Percentiles rank a stretch among this genome's conserved stretches.
These are phyloP conservation scores for Leersia perrieri DNA, from an alignment of 176 grass and related monocot species.

Conservation along the genomic window DNA sequence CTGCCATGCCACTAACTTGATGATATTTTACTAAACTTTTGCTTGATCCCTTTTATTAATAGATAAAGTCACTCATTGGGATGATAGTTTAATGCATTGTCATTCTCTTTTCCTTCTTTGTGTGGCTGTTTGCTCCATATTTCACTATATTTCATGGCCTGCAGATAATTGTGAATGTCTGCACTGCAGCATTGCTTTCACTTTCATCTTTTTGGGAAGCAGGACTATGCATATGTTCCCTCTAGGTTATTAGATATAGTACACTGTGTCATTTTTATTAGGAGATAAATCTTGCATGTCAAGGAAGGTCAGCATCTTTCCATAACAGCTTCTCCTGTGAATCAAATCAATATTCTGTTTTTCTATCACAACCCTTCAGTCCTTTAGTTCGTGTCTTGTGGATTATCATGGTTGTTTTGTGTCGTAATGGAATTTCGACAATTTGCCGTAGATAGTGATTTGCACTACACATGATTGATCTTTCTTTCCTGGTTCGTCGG, in stretches of 20 bases:
- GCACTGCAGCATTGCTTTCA: constrained; percentile 11
- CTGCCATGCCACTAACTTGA: constrained; percentile 34
- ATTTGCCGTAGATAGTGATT: background rate
- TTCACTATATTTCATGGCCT: constrained; percentile 5
- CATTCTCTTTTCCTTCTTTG: constrained; percentile 27
- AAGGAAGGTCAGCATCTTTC: background rate
- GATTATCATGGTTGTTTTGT: background rate
- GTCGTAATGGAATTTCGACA: background rate
- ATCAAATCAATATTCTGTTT: constrained; percentile 22
- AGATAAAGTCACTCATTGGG: constrained; percentile 28
- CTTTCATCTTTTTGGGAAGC: constrained; percentile 24
- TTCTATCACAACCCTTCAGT: background rate
- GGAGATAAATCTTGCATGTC: constrained; percentile 1
- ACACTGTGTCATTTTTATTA: background rate
- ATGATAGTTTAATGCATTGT: constrained; percentile 29
- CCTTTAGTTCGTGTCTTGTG: background rate
- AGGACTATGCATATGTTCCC: background rate
- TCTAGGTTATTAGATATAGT: background rate
- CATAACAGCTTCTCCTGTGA: background rate
- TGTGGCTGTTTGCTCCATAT: constrained; percentile 29
- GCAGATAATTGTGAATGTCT: constrained; percentile 18
- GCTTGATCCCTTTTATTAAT: constrained; percentile 40
- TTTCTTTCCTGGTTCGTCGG: background rate
- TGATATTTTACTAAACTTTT: constrained; percentile 26
- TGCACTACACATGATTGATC: background rate